Percentiles rank a stretch among this genome's conserved stretches.
These are phyloP conservation scores for Lignosus rhinocerotis DNA, from an alignment of 1,284 basidiomycete species.

Conservation along the genomic window DNA sequence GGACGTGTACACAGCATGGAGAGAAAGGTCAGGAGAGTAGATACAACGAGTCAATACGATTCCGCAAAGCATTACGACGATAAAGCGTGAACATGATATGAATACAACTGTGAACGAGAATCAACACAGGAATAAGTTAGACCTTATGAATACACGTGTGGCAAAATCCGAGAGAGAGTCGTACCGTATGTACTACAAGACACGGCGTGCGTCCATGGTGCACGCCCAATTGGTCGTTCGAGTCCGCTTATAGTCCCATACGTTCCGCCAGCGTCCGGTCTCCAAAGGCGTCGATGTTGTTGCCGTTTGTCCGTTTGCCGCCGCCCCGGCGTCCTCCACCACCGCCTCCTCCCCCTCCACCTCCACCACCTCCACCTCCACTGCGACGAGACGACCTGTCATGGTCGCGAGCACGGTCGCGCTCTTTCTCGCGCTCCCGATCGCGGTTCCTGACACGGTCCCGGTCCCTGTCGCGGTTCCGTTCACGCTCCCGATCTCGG, in stretches of 20 bases:
- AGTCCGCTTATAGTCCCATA: slow-evolving; percentile 58
- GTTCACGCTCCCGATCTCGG: slow-evolving; percentile 32
- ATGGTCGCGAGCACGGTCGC: slow-evolving; percentile 34
- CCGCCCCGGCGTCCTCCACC: slow-evolving; percentile 38
- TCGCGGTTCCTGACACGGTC: slow-evolving; percentile 35
- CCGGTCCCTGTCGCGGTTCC: slow-evolving; percentile 30
- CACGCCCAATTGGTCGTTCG: slow-evolving; percentile 18
- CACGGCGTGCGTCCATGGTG: slow-evolving; percentile 23
- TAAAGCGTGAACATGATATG: slow-evolving; percentile 30
- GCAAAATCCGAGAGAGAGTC: slow-evolving; percentile 28
- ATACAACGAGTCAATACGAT: slow-evolving; percentile 30
- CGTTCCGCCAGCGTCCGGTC: slow-evolving; percentile 81
- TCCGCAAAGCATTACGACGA: slow-evolving; percentile 34
- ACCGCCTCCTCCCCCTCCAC: slow-evolving; percentile 18
- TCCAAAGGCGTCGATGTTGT: slow-evolving; percentile 35
- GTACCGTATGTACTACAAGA: slow-evolving; percentile 48
- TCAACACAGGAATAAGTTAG: slow-evolving; percentile 32
- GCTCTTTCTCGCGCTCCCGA: slow-evolving; percentile 30
- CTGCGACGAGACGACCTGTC: slow-evolving; percentile 30
- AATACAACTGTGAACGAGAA: slow-evolving; percentile 36
- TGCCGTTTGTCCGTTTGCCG: slow-evolving; percentile 26
- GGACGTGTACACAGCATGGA: slow-evolving; percentile 9
- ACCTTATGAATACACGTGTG: slow-evolving; percentile 26
- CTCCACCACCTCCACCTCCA: slow-evolving; percentile 29
- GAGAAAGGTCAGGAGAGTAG: slow-evolving; percentile 12